These are phyloP conservation scores for Eimeria praecox DNA, from an alignment of 169 alveolate genomes.

Conservation along the genomic window DNA sequence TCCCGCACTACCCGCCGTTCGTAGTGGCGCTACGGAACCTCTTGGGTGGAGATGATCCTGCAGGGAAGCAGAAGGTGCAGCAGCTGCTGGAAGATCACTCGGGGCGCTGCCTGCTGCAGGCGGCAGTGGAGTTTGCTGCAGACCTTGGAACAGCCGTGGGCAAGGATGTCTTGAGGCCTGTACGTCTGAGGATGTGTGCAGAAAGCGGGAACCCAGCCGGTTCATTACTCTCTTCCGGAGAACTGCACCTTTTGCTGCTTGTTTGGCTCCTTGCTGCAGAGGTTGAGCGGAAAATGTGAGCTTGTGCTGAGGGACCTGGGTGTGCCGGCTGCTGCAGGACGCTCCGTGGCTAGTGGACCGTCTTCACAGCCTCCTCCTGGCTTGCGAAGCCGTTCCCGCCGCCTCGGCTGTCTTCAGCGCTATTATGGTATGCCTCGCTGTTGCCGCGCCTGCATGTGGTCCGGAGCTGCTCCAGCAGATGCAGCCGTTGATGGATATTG, in stretches of 20 bases:
- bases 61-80: slow-evolving; percentile 66
- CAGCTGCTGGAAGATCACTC: slow-evolving; percentile 64
- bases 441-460: slow-evolving; percentile 71
- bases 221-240: not conserved
- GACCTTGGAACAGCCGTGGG: slow-evolving; percentile 81
- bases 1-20: slow-evolving; percentile 58
- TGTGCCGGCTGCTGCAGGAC: slow-evolving; percentile 55
- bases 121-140: slow-evolving; percentile 79
- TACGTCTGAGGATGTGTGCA: not conserved
- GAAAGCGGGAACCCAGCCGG: not conserved
- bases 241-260: not conserved
- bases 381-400: slow-evolving; percentile 61
- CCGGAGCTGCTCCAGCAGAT: slow-evolving; percentile 59
- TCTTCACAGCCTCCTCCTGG: slow-evolving; percentile 51
- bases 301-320: not conserved
- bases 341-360: slow-evolving; percentile 81
- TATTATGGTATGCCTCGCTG: slow-evolving; percentile 53
- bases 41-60: slow-evolving; percentile 62
- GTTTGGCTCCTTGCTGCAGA: not conserved
- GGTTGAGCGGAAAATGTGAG: not conserved
- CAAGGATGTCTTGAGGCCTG: slow-evolving; percentile 75
- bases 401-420: slow-evolving; percentile 60
- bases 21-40: slow-evolving; percentile 60
- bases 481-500: slow-evolving; percentile 64
- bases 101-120: slow-evolving; percentile 70